These are phyloP conservation scores for Nicotiana benthamiana DNA, from an alignment of 257 asterid species.

Conservation along the genomic window DNA sequence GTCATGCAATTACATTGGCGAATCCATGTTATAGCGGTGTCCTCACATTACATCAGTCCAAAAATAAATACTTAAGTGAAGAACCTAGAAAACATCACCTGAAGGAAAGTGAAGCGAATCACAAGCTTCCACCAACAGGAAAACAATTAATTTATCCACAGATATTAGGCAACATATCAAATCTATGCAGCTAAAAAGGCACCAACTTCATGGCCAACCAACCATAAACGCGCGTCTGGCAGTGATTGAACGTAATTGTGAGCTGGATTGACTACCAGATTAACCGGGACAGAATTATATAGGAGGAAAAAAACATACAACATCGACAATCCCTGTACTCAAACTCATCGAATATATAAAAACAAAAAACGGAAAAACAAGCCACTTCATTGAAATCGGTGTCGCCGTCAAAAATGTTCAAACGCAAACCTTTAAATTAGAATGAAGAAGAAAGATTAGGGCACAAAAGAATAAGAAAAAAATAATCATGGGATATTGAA, in stretches of 20 bases:
- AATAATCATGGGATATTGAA: background rate
- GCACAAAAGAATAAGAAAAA: background rate
- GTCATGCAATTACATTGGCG: background rate
- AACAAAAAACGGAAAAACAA: background rate
- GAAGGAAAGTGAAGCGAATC: background rate
- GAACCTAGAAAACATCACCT: background rate
- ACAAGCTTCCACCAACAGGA: background rate
- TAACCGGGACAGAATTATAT: background rate
- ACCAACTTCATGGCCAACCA: background rate
- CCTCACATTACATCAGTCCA: background rate
- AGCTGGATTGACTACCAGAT: background rate
- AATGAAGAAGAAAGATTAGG: background rate
- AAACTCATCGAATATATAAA: background rate
- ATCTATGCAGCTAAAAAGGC: background rate
- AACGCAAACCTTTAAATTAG: background rate
- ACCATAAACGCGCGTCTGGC: background rate
- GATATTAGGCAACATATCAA: background rate
- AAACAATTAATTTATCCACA: background rate
- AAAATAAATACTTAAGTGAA: background rate
- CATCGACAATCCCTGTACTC: background rate
- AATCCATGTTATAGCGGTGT: background rate
- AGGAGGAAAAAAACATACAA: background rate
- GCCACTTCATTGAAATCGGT: background rate
- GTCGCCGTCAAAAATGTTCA: background rate
- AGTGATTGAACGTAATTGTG: background rate